A percentile compares a stretch with the other conserved stretches of the same genome.
These are phyloP conservation scores for Oemleria cerasiformis DNA, from an alignment of 306 rosid genomes.

Conservation along the genomic window DNA sequence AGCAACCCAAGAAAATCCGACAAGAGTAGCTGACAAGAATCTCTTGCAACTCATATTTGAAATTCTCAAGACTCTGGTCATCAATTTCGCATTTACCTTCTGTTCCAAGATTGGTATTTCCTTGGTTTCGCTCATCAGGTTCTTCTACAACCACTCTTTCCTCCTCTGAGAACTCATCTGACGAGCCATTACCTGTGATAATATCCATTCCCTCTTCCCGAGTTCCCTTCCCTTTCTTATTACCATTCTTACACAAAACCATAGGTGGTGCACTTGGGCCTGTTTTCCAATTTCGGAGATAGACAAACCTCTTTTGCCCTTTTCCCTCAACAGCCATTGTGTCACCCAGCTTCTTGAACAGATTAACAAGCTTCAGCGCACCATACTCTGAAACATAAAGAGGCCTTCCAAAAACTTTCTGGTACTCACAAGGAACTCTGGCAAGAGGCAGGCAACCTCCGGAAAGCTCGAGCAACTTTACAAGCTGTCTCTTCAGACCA, in stretches of 20 bases:
- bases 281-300: conserved; percentile 62
- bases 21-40: conserved; percentile 95
- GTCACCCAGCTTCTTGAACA: conserved; percentile 87
- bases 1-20: conserved; percentile 62
- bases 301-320: conserved; percentile 61
- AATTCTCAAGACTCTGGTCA: conserved; percentile 45
- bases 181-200: conserved; percentile 54
- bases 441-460: conserved; percentile 74
- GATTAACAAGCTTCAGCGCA: conserved; percentile 61
- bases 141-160: conserved; percentile 70
- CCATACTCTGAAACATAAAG: conserved; percentile 73
- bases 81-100: conserved; percentile 33
- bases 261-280: conserved; percentile 76
- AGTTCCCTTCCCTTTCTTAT: conserved; percentile 65
- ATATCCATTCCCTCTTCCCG: conserved; percentile 54
- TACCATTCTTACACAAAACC: conserved; percentile 58
- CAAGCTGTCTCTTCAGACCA: conserved; percentile 77
- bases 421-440: conserved; percentile 76
- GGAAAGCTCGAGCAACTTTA: conserved; percentile 64
- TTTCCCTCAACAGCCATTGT: conserved; percentile 64
- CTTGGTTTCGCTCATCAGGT: conserved; percentile 33
- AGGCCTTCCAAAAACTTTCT: conserved; percentile 64
- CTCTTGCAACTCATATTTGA: conserved; percentile 84
- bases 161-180: conserved; percentile 86
- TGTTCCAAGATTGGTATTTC: conserved; percentile 36